Percentiles rank a stretch among this genome's conserved stretches.
phyloP scores from a whole-genome alignment of 2,329 filamentous ascomycete genomes.

The Cladosporium oxysporum region DNA sequence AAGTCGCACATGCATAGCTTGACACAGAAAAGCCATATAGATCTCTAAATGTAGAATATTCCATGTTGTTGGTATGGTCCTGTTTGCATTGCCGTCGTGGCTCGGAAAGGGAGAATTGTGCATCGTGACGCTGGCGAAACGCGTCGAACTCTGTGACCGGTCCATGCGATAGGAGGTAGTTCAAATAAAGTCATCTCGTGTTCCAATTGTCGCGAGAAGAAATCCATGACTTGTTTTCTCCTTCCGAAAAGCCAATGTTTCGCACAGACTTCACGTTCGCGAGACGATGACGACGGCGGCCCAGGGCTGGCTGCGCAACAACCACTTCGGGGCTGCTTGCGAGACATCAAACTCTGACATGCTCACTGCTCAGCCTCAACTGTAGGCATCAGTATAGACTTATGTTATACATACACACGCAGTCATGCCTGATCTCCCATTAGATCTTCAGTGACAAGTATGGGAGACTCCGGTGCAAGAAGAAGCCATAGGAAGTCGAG shows the following conservation, averaged over 20 bases:
- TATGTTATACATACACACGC: neutral
- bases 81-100: neutral
- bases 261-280: neutral
- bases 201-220: neutral
- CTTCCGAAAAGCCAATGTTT: neutral
- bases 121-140: neutral
- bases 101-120: neutral
- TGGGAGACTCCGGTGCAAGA: neutral
- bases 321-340: neutral
- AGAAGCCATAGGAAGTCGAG: constrained; percentile 11
- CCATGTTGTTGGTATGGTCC: neutral
- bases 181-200: neutral
- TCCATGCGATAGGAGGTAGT: neutral
- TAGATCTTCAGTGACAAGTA: neutral
- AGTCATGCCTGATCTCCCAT: neutral
- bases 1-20: constrained; percentile 5
- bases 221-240: neutral
- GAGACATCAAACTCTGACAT: neutral
- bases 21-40: neutral
- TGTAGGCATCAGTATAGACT: neutral
- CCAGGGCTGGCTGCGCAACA: neutral
- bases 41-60: neutral
- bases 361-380: neutral
- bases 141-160: neutral
- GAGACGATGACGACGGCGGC: neutral